A percentile compares a stretch with the other conserved stretches of the same genome.
Conservation (phyloP, 805 yeast genomes). For the Cyberlindnera misumaiensis region DNA sequence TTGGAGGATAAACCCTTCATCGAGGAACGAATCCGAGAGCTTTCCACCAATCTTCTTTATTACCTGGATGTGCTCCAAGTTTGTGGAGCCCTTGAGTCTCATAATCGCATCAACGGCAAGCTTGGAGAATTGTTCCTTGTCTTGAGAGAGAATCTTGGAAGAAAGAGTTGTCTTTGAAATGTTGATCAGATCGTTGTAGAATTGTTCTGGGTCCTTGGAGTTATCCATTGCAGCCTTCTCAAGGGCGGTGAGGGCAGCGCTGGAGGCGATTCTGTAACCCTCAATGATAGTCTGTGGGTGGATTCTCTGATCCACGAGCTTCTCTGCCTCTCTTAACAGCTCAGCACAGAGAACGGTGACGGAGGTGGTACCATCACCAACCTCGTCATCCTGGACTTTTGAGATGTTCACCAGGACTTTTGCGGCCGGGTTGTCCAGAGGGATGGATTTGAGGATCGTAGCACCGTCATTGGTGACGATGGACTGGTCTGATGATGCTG, state of each 20-base stretch:
- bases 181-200: slow-evolving; percentile 67
- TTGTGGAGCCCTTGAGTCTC: slow-evolving; percentile 81
- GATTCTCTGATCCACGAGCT: slow-evolving; percentile 82
- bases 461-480: slow-evolving; percentile 98
- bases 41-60: slow-evolving; percentile 93
- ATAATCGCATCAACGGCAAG: slow-evolving; percentile 93
- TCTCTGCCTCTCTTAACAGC: slow-evolving; percentile 89
- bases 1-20: slow-evolving; percentile 90
- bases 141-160: slow-evolving; percentile 91
- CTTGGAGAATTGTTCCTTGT: slow-evolving; percentile 80
- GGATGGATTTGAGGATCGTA: slow-evolving; percentile 87
- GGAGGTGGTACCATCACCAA: slow-evolving; percentile 81
- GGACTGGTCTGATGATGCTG: slow-evolving; percentile 72
- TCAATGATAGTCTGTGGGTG: slow-evolving; percentile 98
- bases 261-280: slow-evolving; percentile 86
- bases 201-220: slow-evolving; percentile 64
- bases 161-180: slow-evolving; percentile 93
- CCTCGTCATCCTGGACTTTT: slow-evolving; percentile 73
- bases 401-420: slow-evolving; percentile 91
- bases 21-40: slow-evolving; percentile 84
- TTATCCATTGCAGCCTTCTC: slow-evolving; percentile 71
- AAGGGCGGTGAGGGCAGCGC: slow-evolving; percentile 79
- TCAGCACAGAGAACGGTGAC: slow-evolving; percentile 91
- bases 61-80: slow-evolving; percentile 89
- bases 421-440: slow-evolving; percentile 96